These are phyloP conservation scores for Nemania sp. DNA, from an alignment of 2,329 filamentous ascomycete genomes.

Conservation along the genomic window DNA sequence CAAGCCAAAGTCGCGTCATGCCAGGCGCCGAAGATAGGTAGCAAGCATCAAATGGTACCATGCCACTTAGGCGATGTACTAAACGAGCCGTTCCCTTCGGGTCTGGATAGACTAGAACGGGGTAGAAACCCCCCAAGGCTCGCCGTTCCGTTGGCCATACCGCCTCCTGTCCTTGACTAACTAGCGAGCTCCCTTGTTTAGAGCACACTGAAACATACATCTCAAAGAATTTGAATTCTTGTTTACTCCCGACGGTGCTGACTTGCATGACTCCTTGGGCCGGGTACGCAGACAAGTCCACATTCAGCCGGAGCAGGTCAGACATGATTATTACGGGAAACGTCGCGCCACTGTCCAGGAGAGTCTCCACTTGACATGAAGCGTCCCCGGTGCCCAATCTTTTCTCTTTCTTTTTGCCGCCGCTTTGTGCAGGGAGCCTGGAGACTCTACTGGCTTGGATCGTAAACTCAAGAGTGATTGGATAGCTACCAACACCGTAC, in stretches of 20 bases:
- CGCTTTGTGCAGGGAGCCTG: background rate
- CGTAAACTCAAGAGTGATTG: constrained; percentile 21
- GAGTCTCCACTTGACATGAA: constrained; percentile 38
- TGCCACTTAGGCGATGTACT: constrained; percentile 46
- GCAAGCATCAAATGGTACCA: constrained; percentile 49
- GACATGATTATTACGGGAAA: constrained; percentile 44
- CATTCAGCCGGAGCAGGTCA: constrained; percentile 44
- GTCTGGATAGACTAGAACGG: constrained; percentile 35
- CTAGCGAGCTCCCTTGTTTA: constrained; percentile 31
- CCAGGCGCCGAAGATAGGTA: constrained; percentile 49
- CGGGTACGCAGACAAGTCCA: constrained; percentile 43
- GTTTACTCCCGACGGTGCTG: constrained; percentile 28
- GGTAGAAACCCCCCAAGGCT: constrained; percentile 36
- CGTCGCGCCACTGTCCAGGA: constrained; percentile 51
- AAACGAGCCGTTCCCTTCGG: background rate
- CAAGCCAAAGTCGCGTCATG: constrained; percentile 44
- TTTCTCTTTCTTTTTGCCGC: background rate
- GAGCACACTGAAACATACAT: constrained; percentile 42
- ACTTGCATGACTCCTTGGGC: constrained; percentile 41
- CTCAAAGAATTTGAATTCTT: constrained; percentile 41
- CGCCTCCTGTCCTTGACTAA: constrained; percentile 35
- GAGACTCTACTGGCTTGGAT: constrained; percentile 12
- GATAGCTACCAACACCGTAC: constrained; percentile 36
- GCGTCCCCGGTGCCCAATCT: constrained; percentile 29
- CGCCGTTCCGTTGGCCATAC: constrained; percentile 35